These are phyloP conservation scores for Kodamaea kaohsiungensis DNA, from an alignment of 805 yeast species.

Conservation along the genomic window DNA sequence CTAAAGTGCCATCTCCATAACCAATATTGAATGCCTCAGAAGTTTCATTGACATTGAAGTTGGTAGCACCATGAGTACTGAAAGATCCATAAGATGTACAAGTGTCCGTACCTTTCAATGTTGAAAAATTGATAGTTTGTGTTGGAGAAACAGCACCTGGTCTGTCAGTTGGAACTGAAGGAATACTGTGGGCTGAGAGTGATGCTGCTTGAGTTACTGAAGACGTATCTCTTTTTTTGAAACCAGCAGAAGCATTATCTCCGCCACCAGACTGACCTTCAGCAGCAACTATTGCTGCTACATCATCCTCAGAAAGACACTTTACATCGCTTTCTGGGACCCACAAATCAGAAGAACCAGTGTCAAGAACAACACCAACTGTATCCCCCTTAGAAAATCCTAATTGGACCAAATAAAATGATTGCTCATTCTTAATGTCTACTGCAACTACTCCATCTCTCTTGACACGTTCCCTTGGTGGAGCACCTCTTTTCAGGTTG, in stretches of 20 bases:
- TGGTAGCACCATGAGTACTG: constrained; percentile 37
- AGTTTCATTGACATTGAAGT: constrained; percentile 43
- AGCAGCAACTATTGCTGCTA: not conserved
- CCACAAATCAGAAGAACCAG: constrained; percentile 81
- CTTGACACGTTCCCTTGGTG: not conserved
- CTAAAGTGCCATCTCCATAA: constrained; percentile 51
- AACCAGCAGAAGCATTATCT: not conserved
- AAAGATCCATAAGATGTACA: constrained; percentile 53
- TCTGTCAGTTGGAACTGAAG: not conserved
- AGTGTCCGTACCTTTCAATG: constrained; percentile 18
- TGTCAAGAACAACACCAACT: constrained; percentile 45
- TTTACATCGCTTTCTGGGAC: constrained; percentile 30
- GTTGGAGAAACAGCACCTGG: constrained; percentile 3
- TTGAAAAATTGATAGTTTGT: not conserved
- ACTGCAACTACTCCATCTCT: not conserved
- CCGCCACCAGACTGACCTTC: not conserved
- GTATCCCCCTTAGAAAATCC: constrained; percentile 1
- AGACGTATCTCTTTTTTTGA: not conserved
- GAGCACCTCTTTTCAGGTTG: not conserved
- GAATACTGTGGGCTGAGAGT: not conserved
- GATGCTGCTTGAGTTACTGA: not conserved
- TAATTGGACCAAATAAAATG: not conserved
- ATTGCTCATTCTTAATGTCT: not conserved
- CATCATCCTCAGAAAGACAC: constrained; percentile 10
- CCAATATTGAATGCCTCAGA: constrained; percentile 35